Conservation (phyloP, 1,139 yeast species). For the Fermentozyma sake region DNA sequence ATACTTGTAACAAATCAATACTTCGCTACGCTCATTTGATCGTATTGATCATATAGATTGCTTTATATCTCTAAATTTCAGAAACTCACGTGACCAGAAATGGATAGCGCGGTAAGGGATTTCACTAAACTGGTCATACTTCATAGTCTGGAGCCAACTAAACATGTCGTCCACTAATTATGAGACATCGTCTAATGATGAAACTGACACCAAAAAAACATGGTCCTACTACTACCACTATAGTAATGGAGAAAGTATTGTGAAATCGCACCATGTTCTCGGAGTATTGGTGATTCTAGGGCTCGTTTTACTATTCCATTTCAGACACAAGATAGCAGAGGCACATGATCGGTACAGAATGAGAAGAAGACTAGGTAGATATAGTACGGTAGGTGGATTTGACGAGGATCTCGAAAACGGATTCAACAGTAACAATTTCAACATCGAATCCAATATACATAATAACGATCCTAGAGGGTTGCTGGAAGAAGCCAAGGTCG, state of each 20-base stretch:
- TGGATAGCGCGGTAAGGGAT: too few species aligned
- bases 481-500: slow-evolving; percentile 48
- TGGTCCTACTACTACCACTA: slow-evolving; percentile 5
- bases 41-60: too few species aligned
- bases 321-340: slow-evolving; percentile 12
- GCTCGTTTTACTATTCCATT: slow-evolving; percentile 9
- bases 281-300: slow-evolving; percentile 4
- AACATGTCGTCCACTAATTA: too few species aligned
- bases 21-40: too few species aligned
- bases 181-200: too few species aligned
- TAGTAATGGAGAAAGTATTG: slow-evolving; percentile 5
- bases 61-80: too few species aligned
- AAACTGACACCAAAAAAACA: slow-evolving; percentile 1
- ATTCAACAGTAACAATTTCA: slow-evolving; percentile 55
- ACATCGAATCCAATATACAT: slow-evolving; percentile 44
- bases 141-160: too few species aligned
- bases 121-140: too few species aligned
- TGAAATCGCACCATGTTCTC: slow-evolving; percentile 6
- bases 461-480: slow-evolving; percentile 61
- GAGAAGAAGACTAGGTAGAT: slow-evolving; percentile 8
- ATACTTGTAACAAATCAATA: too few species aligned
- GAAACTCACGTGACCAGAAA: too few species aligned
- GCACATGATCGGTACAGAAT: slow-evolving; percentile 13
- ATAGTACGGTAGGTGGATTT: slow-evolving; percentile 31
- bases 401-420: slow-evolving; percentile 64